Evolutionary conservation across 257 asterid genomes (phyloP).

Genomic region (Phtheirospermum japonicum): DNA sequence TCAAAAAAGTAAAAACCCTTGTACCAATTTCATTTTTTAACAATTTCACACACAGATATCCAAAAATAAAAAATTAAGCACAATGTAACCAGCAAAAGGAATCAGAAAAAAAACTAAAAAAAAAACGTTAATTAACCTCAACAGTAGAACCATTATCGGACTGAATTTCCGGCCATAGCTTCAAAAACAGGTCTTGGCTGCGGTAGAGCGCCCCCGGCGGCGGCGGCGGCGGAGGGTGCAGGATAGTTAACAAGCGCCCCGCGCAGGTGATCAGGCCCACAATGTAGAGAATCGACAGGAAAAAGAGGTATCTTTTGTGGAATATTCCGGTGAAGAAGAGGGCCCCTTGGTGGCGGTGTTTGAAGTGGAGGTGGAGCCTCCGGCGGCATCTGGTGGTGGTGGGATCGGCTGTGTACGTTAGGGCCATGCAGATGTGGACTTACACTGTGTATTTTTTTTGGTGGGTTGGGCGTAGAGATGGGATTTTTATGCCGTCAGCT

Average conservation of each 20-base stretch:
- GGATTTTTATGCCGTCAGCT: conserved; percentile 23
- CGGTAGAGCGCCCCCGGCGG: conserved; percentile 63
- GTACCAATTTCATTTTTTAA: not conserved
- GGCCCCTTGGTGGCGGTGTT: conserved; percentile 44
- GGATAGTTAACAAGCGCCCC: conserved; percentile 54
- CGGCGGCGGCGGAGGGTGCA: conserved; percentile 56
- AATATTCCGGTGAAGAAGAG: conserved; percentile 39
- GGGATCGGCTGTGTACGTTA: conserved; percentile 42
- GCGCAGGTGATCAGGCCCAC: conserved; percentile 65
- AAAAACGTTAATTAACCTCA: conserved; percentile 38
- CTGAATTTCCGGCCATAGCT: conserved; percentile 65
- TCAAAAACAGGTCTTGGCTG: conserved; percentile 55
- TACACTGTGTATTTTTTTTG: not conserved
- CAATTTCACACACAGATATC: not conserved
- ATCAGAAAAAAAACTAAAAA: not conserved
- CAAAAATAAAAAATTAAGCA: not conserved
- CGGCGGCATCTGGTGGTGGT: conserved; percentile 43
- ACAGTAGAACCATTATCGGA: conserved; percentile 57
- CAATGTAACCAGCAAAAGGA: too few species aligned
- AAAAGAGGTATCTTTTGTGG: conserved; percentile 46
- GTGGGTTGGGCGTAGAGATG: conserved; percentile 11
- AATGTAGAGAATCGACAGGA: conserved; percentile 49
- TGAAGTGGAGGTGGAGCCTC: conserved; percentile 42
- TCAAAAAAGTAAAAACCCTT: not conserved
- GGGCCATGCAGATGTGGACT: conserved; percentile 45